Conservation (phyloP, 371 early-diverging fungal genomes). For the Mucor circinelloides region DNA sequence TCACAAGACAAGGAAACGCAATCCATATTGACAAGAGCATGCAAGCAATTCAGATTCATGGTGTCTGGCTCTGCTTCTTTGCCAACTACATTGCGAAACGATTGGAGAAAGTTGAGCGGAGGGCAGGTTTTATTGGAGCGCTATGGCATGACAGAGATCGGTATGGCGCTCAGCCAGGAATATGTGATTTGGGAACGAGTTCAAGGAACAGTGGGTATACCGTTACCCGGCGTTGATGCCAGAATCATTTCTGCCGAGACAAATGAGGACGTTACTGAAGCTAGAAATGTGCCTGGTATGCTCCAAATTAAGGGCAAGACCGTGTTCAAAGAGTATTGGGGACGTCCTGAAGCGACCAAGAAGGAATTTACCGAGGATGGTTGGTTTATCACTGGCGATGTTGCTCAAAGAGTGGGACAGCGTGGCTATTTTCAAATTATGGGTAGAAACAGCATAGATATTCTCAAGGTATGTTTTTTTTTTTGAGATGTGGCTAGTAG, state of each 20-base stretch:
- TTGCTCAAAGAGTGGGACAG: slow-evolving; percentile 52
- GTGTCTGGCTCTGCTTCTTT: slow-evolving; percentile 81
- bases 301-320: slow-evolving; percentile 70
- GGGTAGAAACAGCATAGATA: slow-evolving; percentile 83
- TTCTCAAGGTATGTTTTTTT: slow-evolving; percentile 66
- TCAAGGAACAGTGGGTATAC: slow-evolving; percentile 77
- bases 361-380: slow-evolving; percentile 72
- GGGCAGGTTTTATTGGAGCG: slow-evolving; percentile 78
- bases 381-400: slow-evolving; percentile 87
- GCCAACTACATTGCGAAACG: slow-evolving; percentile 63
- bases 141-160: slow-evolving; percentile 91
- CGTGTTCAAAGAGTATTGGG: slow-evolving; percentile 80
- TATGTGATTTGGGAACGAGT: slow-evolving; percentile 51
- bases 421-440: slow-evolving; percentile 69
- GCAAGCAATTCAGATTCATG: slow-evolving; percentile 74
- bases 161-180: slow-evolving; percentile 84
- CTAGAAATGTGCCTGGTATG: slow-evolving; percentile 62
- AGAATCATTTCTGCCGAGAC: slow-evolving; percentile 57
- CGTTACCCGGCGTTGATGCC: slow-evolving; percentile 73
- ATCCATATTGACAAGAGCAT: slow-evolving; percentile 43
- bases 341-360: slow-evolving; percentile 72
- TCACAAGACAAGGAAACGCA: slow-evolving; percentile 25
- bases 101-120: slow-evolving; percentile 72
- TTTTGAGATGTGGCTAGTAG: not conserved
- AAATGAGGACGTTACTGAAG: slow-evolving; percentile 53